phyloP scores from a whole-genome alignment of 2,329 filamentous ascomycete genomes.

The Beauveria asiatica region DNA sequence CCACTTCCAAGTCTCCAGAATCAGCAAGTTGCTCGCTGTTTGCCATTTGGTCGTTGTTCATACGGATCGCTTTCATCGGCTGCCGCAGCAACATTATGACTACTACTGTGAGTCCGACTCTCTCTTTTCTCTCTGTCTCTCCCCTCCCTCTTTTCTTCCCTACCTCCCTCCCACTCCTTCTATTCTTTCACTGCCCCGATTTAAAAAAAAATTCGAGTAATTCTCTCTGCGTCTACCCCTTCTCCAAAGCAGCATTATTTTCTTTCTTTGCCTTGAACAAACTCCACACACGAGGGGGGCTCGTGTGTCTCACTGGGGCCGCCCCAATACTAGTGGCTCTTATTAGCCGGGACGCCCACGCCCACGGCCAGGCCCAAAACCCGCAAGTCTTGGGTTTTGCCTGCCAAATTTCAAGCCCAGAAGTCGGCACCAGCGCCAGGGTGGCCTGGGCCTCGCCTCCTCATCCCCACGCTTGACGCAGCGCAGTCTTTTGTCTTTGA shows the following conservation, averaged over 20 bases:
- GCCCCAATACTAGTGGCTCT: constrained; percentile 6
- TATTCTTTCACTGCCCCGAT: too few species aligned
- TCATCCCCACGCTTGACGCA: constrained; percentile 8
- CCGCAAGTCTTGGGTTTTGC: constrained; percentile 12
- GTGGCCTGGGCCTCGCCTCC: background rate
- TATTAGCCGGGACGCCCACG: background rate
- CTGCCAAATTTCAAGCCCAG: background rate
- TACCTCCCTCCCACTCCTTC: too few species aligned
- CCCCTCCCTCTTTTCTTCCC: constrained; percentile 14
- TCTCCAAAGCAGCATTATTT: background rate
- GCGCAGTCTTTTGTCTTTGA: constrained; percentile 9
- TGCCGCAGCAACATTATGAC: constrained; percentile 22
- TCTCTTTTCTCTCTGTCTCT: constrained; percentile 1
- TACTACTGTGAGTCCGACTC: constrained; percentile 27
- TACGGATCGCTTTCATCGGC: background rate
- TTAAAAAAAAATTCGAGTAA: too few species aligned
- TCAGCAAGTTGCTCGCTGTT: background rate
- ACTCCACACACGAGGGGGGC: constrained; percentile 1
- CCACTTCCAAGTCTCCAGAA: background rate
- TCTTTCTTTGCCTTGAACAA: background rate
- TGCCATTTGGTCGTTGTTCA: background rate
- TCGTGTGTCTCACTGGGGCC: constrained; percentile 4
- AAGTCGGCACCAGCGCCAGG: background rate
- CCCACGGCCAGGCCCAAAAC: constrained; percentile 7
- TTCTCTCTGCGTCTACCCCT: background rate